These are phyloP conservation scores for Euphorbia peplus DNA, from an alignment of 345 rosid genomes.

Conservation along the genomic window DNA sequence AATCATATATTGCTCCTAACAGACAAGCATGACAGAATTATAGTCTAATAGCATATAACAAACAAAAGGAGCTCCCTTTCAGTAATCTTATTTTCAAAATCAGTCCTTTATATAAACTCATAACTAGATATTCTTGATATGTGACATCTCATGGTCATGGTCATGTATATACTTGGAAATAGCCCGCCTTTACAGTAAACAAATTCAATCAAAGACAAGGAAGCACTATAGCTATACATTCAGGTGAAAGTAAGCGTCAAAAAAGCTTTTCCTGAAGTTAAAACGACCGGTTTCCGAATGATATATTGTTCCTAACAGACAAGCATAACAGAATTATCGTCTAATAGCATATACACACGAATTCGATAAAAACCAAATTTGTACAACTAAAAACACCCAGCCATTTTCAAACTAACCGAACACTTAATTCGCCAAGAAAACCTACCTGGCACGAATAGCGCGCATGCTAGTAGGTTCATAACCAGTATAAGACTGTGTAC, in stretches of 20 bases:
- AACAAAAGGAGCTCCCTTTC: background rate
- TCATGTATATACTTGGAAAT: background rate
- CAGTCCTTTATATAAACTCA: background rate
- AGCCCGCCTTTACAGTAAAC: background rate
- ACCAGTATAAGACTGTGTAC: slow-evolving; percentile 98
- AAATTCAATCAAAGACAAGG: background rate
- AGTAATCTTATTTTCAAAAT: background rate
- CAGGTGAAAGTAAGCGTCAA: background rate
- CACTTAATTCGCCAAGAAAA: background rate
- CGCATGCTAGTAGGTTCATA: slow-evolving; percentile 99
- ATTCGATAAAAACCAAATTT: background rate
- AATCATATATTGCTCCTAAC: background rate
- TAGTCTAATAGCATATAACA: background rate
- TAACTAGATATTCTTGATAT: background rate
- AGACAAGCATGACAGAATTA: background rate
- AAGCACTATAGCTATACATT: background rate
- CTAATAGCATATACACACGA: background rate
- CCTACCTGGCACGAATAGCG: slow-evolving; percentile 94
- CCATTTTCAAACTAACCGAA: background rate
- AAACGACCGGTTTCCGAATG: background rate
- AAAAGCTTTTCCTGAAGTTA: background rate
- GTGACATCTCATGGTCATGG: background rate
- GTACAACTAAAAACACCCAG: no score
- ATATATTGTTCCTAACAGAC: background rate
- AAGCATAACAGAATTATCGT: background rate